Percentiles rank a stretch among this genome's conserved stretches.
These are phyloP conservation scores for Myriosclerotinia curreyana DNA, from an alignment of 2,329 filamentous ascomycete genomes.

Conservation along the genomic window DNA sequence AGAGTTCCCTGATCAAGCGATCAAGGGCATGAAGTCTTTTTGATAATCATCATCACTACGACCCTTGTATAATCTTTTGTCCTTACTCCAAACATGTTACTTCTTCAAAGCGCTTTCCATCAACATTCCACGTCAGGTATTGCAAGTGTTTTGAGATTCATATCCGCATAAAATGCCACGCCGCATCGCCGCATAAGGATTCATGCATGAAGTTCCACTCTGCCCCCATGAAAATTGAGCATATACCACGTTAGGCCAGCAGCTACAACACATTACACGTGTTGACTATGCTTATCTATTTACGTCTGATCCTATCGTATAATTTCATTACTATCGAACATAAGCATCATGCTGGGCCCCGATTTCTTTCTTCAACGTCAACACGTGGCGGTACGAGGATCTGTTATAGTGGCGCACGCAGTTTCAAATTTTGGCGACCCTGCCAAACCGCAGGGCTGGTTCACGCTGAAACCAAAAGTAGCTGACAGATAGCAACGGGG, in stretches of 20 bases:
- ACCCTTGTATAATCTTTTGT: neutral
- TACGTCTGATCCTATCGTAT: neutral
- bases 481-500: neutral
- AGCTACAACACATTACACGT: neutral
- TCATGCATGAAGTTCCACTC: constrained; percentile 10
- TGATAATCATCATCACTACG: neutral
- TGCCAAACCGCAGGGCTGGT: constrained; percentile 11
- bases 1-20: constrained; percentile 11
- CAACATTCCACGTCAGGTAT: constrained; percentile 1
- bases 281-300: constrained; percentile 6
- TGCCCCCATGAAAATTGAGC: constrained; percentile 1
- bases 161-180: constrained; percentile 9
- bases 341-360: neutral
- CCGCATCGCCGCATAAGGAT: constrained; percentile 20
- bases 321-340: constrained; percentile 5
- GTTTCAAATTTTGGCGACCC: constrained; percentile 10
- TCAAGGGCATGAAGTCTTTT: neutral
- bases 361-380: constrained; percentile 12
- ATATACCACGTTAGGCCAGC: neutral
- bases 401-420: constrained; percentile 16
- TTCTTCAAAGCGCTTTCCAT: neutral
- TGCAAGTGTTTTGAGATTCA: neutral
- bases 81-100: no score
- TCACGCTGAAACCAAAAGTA: neutral
- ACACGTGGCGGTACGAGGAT: constrained; percentile 14